These are phyloP conservation scores for Porogramme epimiltina DNA, from an alignment of 1,284 basidiomycete genomes.

Conservation along the genomic window DNA sequence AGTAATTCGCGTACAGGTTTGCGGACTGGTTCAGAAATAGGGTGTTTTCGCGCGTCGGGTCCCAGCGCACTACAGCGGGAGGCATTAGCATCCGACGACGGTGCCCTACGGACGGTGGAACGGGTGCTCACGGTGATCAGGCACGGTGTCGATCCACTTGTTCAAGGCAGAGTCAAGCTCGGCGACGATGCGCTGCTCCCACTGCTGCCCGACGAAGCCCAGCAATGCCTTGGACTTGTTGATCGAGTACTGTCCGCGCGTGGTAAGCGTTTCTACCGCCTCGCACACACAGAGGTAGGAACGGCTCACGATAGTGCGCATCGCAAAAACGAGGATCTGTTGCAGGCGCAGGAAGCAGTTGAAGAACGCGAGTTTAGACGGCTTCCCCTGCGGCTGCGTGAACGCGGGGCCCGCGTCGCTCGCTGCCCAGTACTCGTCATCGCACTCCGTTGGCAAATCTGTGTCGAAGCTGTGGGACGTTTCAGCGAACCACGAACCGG, in stretches of 20 bases:
- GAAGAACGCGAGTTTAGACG: constrained; percentile 51
- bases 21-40: constrained; percentile 73
- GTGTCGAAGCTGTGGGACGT: constrained; percentile 51
- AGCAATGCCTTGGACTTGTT: constrained; percentile 19
- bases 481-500: no score
- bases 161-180: constrained; percentile 24
- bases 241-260: constrained; percentile 17
- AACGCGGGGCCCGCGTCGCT: constrained; percentile 44
- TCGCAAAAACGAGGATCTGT: constrained; percentile 55
- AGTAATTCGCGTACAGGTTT: constrained; percentile 65
- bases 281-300: neutral
- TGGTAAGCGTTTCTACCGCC: neutral
- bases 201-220: constrained; percentile 18
- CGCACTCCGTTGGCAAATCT: constrained; percentile 58
- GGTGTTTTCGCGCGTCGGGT: constrained; percentile 59
- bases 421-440: constrained; percentile 66
- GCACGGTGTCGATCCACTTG: constrained; percentile 22
- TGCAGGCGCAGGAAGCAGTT: constrained; percentile 54
- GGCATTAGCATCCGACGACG: neutral
- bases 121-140: constrained; percentile 22
- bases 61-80: constrained; percentile 36
- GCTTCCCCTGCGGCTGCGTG: constrained; percentile 48
- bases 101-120: neutral
- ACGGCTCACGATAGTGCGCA: constrained; percentile 50
- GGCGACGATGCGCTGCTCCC: constrained; percentile 25